Conservation (phyloP, 192 early-diverging fungal genomes). For the Coemansia erecta region DNA sequence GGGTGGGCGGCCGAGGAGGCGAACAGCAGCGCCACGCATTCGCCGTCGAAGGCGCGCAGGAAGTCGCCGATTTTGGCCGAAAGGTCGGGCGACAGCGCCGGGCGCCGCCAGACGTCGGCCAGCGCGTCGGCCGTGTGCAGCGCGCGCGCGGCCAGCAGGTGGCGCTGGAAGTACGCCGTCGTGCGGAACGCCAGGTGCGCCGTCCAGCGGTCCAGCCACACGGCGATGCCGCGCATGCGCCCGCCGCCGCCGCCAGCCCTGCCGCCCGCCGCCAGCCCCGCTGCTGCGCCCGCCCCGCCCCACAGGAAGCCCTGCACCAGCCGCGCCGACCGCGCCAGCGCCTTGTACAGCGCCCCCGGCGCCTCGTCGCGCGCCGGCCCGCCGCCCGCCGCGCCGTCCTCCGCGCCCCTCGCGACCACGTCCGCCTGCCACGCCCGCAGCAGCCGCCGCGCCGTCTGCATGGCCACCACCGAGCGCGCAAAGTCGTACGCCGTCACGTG, state of each 20-base stretch:
- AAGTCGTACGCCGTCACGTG: conserved; percentile 38
- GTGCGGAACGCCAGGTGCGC: conserved; percentile 41
- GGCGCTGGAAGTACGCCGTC: conserved; percentile 46
- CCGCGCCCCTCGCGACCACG: conserved; percentile 9
- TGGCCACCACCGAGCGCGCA: conserved; percentile 34
- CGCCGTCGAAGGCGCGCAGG: conserved; percentile 37
- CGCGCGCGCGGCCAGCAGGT: conserved; percentile 34
- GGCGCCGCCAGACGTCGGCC: conserved; percentile 11
- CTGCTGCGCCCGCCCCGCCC: conserved; percentile 12
- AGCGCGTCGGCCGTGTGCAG: conserved; percentile 32
- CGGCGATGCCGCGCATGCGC: conserved; percentile 25
- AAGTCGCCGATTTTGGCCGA: conserved; percentile 24
- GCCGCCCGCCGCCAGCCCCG: conserved; percentile 9
- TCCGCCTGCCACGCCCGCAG: conserved; percentile 33
- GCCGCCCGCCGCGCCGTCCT: not conserved
- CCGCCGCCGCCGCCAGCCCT: conserved; percentile 10
- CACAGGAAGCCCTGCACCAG: conserved; percentile 45
- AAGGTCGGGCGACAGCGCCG: conserved; percentile 27
- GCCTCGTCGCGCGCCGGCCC: no score
- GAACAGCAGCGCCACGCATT: conserved; percentile 49
- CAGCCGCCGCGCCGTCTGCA: conserved; percentile 27
- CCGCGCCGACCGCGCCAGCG: conserved; percentile 46
- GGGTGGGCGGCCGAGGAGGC: conserved; percentile 46
- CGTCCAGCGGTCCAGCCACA: conserved; percentile 33
- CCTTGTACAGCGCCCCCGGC: conserved; percentile 24